Base-by-base conservation (phyloP, 2,329 filamentous ascomycete genomes). In the Sporothrix phasma region DNA sequence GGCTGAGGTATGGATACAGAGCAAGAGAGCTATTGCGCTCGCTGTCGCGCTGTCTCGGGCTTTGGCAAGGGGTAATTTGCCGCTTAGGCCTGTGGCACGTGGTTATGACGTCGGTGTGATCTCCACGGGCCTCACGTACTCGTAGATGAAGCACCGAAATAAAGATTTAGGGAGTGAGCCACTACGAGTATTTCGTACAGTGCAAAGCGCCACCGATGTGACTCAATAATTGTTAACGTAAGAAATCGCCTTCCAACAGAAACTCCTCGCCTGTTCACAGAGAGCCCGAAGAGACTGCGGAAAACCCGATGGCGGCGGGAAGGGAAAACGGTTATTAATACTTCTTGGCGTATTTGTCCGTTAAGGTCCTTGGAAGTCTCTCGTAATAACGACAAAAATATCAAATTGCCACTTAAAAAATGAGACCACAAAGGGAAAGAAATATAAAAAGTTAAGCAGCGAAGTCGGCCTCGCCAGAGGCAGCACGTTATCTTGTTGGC, bases 101-200 rank as follows among this genome's bases (percentile, higher is more conserved):
- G 60, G 46, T 13, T 34, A 62, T 62, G 60, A 62, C 60, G 60
- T 51, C 60, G 60, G 24, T 5, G 41, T n/a, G n/a, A n/a, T n/a
- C n/a, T n/a, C n/a, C n/a, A n/a, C n/a, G n/a, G n/a, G n/a, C n/a
- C n/a, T n/a, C n/a, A n/a, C n/a, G n/a, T n/a, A n/a, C n/a, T n/a
- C n/a, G n/a, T n/a, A n/a, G n/a, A n/a, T n/a, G n/a, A n/a, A n/a
- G n/a, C n/a, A n/a, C n/a, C n/a, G n/a, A n/a, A n/a, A n/a, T n/a
- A n/a, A n/a, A n/a, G n/a, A n/a, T n/a, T n/a, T n/a, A 31, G n/a
- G 22, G 2, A n/a, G n/a, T 29, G 19, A 26, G 17, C 15, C 15
- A n/a, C n/a, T n/a, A n/a, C n/a, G n/a, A n/a, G n/a, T n/a, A n/a
- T n/a, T n/a, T n/a, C n/a, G n/a, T n/a, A n/a, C 24, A 17, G 29